Evolutionary conservation across 106 monocot genomes (phyloP).

Genomic region (Phalaenopsis aphrodite): DNA sequence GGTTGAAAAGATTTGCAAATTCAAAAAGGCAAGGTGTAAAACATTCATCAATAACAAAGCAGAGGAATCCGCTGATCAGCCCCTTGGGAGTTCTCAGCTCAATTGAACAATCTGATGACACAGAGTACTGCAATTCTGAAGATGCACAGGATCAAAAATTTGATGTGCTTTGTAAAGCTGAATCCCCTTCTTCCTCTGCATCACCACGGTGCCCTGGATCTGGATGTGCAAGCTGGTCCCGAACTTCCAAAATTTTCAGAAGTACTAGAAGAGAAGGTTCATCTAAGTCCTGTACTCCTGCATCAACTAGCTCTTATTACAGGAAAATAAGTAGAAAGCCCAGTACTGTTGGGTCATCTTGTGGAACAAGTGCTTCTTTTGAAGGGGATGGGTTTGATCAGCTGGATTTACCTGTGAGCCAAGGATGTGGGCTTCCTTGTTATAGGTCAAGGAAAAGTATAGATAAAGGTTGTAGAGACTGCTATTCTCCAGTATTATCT

Average conservation of each 20-base stretch:
- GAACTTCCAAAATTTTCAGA: constrained; percentile 54
- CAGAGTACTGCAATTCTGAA: constrained; percentile 44
- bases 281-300: constrained; percentile 71
- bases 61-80: constrained; percentile 31
- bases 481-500: constrained; percentile 76
- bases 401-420: constrained; percentile 33
- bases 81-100: constrained; percentile 22
- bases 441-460: constrained; percentile 60
- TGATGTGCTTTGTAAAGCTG: constrained; percentile 24
- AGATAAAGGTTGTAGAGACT: constrained; percentile 37
- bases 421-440: constrained; percentile 67
- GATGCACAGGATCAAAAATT: constrained; percentile 16
- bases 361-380: constrained; percentile 47
- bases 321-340: constrained; percentile 33
- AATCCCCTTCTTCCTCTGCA: constrained; percentile 31
- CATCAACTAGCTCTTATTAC: constrained; percentile 67
- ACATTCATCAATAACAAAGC: constrained; percentile 24
- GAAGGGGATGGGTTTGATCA: constrained; percentile 65
- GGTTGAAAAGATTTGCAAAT: constrained; percentile 25
- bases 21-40: constrained; percentile 19
- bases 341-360: constrained; percentile 47
- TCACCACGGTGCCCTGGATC: constrained; percentile 66
- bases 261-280: constrained; percentile 53
- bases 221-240: constrained; percentile 57
- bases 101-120: constrained; percentile 46